Percentiles rank a stretch among this genome's conserved stretches.
Conservation (phyloP, 2,329 filamentous ascomycete species). For the Cladosporium sp. region DNA sequence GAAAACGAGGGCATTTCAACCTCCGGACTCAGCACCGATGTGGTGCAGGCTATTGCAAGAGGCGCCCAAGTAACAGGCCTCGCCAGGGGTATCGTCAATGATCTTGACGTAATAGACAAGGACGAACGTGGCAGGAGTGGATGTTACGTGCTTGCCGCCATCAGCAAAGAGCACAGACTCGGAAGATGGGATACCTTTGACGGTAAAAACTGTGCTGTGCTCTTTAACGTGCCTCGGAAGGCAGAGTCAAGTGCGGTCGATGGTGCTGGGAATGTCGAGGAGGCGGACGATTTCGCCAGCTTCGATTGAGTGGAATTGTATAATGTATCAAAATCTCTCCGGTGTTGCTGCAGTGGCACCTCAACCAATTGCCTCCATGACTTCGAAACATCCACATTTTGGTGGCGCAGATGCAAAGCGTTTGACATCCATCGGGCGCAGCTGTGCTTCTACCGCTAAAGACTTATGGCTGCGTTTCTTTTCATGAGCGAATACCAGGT, state of each 20-base stretch:
- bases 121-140: slow-evolving; percentile 73
- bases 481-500: not conserved
- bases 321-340: slow-evolving; percentile 17
- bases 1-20: slow-evolving; percentile 25
- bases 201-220: slow-evolving; percentile 78
- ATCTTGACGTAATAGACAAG: slow-evolving; percentile 81
- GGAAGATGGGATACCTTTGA: slow-evolving; percentile 69
- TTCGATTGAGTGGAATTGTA: slow-evolving; percentile 20
- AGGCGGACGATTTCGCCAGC: slow-evolving; percentile 21
- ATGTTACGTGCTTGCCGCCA: slow-evolving; percentile 78
- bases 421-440: not conserved
- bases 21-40: slow-evolving; percentile 21
- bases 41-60: slow-evolving; percentile 23
- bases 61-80: slow-evolving; percentile 7
- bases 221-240: slow-evolving; percentile 72
- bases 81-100: slow-evolving; percentile 80
- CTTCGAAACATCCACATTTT: not conserved
- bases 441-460: not conserved
- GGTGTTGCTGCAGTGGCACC: not conserved
- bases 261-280: not conserved
- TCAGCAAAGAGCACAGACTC: slow-evolving; percentile 82
- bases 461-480: not conserved
- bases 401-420: not conserved
- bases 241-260: not conserved
- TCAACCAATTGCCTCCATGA: not conserved